Evolutionary conservation across 1,284 basidiomycete genomes (phyloP).

Genomic region (Rhodotorula mucilaginosa): DNA sequence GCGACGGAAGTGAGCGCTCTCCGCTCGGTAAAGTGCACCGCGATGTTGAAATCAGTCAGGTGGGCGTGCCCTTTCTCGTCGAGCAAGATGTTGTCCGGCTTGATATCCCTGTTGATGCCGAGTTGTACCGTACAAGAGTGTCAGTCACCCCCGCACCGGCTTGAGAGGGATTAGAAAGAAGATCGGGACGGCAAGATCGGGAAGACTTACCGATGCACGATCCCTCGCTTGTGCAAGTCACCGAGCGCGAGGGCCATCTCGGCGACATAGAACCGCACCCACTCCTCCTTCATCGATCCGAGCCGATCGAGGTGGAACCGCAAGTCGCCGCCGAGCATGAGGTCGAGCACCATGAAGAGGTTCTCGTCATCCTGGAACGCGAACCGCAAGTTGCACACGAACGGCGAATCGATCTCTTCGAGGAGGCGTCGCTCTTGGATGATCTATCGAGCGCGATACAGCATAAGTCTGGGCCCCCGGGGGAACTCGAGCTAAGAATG

Average conservation of each 20-base stretch:
- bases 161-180: too few species aligned
- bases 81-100: conserved; percentile 94
- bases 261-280: conserved; percentile 84
- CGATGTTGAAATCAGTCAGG: conserved; percentile 97
- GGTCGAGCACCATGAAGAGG: conserved; percentile 93
- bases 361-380: conserved; percentile 98
- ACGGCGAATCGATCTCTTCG: conserved; percentile 94
- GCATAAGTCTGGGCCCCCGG: background rate
- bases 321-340: conserved; percentile 94
- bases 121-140: background rate
- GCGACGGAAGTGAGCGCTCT: conserved; percentile 85
- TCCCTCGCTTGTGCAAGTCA: conserved; percentile 85
- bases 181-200: background rate
- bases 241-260: conserved; percentile 81
- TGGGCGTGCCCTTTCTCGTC: conserved; percentile 91
- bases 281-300: conserved; percentile 70
- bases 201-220: conserved; percentile 80
- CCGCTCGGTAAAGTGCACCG: conserved; percentile 88
- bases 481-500: background rate
- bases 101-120: conserved; percentile 67
- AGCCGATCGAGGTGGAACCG: conserved; percentile 87
- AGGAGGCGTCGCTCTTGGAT: conserved; percentile 88
- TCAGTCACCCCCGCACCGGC: too few species aligned
- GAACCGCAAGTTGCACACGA: conserved; percentile 89
- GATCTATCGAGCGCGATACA: conserved; percentile 59